Percentiles rank a stretch among this genome's conserved stretches.
Conservation (phyloP, 2,329 filamentous ascomycete genomes). For the Paraphaeosphaeria minitans region DNA sequence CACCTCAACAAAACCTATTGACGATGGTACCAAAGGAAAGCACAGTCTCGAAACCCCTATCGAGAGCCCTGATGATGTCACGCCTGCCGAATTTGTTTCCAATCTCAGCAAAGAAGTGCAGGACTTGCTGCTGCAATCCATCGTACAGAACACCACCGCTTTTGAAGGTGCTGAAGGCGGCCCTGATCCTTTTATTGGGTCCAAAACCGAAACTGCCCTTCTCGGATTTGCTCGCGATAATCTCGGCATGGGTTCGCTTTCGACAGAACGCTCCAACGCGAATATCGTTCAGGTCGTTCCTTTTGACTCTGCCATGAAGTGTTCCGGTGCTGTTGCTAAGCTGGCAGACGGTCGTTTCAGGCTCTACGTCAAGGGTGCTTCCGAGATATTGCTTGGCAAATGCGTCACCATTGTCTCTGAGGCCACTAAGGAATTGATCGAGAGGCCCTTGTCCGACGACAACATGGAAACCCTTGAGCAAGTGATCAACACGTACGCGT, state of each 20-base stretch:
- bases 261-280: conserved; percentile 66
- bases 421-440: conserved; percentile 62
- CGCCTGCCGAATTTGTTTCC: conserved; percentile 60
- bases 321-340: conserved; percentile 69
- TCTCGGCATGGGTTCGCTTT: conserved; percentile 67
- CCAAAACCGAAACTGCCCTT: conserved; percentile 78
- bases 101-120: conserved; percentile 60
- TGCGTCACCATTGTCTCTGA: conserved; percentile 62
- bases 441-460: conserved; percentile 59
- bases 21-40: conserved; percentile 42
- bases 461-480: conserved; percentile 65
- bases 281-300: conserved; percentile 62
- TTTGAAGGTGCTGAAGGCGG: conserved; percentile 50
- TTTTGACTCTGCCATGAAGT: conserved; percentile 71
- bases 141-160: conserved; percentile 48
- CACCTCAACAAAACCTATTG: conserved; percentile 19
- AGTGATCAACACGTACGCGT: conserved; percentile 78
- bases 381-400: conserved; percentile 56
- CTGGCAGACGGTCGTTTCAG: conserved; percentile 61
- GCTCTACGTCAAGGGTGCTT: conserved; percentile 60
- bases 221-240: conserved; percentile 71
- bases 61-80: conserved; percentile 53
- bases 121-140: conserved; percentile 63
- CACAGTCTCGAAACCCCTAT: conserved; percentile 40
- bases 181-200: conserved; percentile 67